These are phyloP conservation scores for Nakaseomyces nivariensis DNA, from an alignment of 1,139 yeast species.

Conservation along the genomic window DNA sequence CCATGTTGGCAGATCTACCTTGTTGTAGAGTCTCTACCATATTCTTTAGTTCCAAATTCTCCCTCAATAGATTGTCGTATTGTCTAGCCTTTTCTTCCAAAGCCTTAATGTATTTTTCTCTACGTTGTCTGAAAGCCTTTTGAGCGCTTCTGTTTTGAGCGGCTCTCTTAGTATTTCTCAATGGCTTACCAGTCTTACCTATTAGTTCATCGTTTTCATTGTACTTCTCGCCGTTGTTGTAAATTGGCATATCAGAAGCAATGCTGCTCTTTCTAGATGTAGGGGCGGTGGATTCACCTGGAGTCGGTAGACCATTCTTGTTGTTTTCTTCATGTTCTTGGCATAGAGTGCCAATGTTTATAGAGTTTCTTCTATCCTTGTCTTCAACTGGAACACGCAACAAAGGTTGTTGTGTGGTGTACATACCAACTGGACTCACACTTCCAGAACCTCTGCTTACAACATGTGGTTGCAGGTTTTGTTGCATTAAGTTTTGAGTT, in stretches of 20 bases:
- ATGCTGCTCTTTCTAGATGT: constrained; percentile 4
- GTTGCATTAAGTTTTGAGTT: neutral
- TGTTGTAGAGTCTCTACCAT: neutral
- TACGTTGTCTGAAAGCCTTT: constrained; percentile 74
- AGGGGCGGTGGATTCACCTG: constrained; percentile 1
- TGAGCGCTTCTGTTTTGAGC: constrained; percentile 86
- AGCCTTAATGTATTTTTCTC: constrained; percentile 68
- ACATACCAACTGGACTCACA: neutral
- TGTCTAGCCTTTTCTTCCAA: constrained; percentile 62
- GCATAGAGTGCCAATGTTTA: constrained; percentile 4
- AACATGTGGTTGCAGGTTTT: neutral
- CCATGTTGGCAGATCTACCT: neutral
- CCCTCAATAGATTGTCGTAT: constrained; percentile 41
- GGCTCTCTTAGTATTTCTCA: constrained; percentile 68
- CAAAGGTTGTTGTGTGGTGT: neutral
- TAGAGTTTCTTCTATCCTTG: constrained; percentile 3
- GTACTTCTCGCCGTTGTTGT: constrained; percentile 15
- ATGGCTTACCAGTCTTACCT: constrained; percentile 37
- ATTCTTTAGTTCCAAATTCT: constrained; percentile 7
- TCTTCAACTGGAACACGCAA: neutral
- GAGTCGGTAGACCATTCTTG: neutral
- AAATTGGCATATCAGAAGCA: constrained; percentile 4
- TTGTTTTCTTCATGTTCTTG: neutral
- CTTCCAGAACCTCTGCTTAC: constrained; percentile 2
- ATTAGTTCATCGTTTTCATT: constrained; percentile 19